A percentile compares a stretch with the other conserved stretches of the same genome.
phyloP scores from a whole-genome alignment of 352 stramenopile species.

The Phytophthora constricta region DNA sequence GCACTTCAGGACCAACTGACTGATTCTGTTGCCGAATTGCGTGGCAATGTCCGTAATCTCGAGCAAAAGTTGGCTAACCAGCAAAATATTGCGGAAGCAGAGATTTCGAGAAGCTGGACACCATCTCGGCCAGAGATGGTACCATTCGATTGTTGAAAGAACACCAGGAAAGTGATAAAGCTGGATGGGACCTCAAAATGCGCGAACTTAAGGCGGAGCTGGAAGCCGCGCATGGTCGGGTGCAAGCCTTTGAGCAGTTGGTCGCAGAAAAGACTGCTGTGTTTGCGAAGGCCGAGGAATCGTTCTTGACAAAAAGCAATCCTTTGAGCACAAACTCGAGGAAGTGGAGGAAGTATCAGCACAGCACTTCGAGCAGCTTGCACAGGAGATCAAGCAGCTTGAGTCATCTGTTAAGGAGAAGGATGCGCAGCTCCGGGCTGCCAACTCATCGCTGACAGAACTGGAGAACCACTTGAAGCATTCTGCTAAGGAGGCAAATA shows the following conservation, averaged over 20 bases:
- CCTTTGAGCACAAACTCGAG: constrained; percentile 33
- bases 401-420: constrained; percentile 27
- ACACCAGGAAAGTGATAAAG: constrained; percentile 21
- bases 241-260: constrained; percentile 45
- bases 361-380: constrained; percentile 39
- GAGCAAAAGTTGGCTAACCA: constrained; percentile 22
- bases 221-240: constrained; percentile 26
- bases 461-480: constrained; percentile 19
- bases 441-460: constrained; percentile 21
- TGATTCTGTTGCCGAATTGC: constrained; percentile 25
- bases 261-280: constrained; percentile 38
- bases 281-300: constrained; percentile 28
- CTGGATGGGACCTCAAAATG: constrained; percentile 22
- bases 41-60: constrained; percentile 20
- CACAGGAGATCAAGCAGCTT: constrained; percentile 40
- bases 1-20: constrained; percentile 19
- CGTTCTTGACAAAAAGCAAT: constrained; percentile 29
- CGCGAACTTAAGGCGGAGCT: constrained; percentile 39
- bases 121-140: constrained; percentile 21
- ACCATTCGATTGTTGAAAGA: constrained; percentile 34
- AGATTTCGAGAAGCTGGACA: constrained; percentile 23
- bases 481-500: constrained; percentile 16
- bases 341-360: constrained; percentile 37
- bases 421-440: constrained; percentile 28
- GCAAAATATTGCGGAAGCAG: constrained; percentile 15